Percentiles rank a stretch among this genome's conserved stretches.
Conservation (phyloP, 441 rosid genomes). For the Biscutella auriculata region DNA sequence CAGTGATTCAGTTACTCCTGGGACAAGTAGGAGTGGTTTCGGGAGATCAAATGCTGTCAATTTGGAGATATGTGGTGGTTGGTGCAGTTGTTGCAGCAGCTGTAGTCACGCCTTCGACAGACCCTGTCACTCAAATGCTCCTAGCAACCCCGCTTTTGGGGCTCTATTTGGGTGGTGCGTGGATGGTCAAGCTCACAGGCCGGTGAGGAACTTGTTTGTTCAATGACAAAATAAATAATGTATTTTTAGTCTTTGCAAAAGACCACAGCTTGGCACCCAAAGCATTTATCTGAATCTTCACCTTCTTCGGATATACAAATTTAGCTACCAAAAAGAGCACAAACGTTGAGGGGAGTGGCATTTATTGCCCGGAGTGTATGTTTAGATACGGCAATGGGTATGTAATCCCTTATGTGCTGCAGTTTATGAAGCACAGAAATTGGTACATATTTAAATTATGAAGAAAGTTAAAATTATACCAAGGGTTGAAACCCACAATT, state of each 20-base stretch:
- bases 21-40: conserved; percentile 84
- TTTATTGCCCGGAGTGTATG: background rate
- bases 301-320: conserved; percentile 4
- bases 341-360: background rate
- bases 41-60: conserved; percentile 88
- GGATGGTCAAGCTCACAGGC: conserved; percentile 77
- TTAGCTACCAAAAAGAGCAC: background rate
- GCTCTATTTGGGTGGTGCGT: conserved; percentile 86
- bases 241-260: conserved; percentile 13
- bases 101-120: conserved; percentile 86
- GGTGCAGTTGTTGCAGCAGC: conserved; percentile 93
- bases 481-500: too few relatives aligned
- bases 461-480: background rate
- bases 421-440: too few relatives aligned
- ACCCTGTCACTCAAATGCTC: conserved; percentile 92
- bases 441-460: background rate
- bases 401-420: background rate
- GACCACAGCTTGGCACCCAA: conserved; percentile 7
- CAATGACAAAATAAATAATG: background rate
- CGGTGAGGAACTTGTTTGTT: conserved; percentile 31
- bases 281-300: background rate
- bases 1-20: conserved; percentile 81
- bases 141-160: conserved; percentile 81
- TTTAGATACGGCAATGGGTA: background rate
- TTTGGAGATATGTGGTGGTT: conserved; percentile 91